Percentiles rank a stretch among this genome's conserved stretches.
These are phyloP conservation scores for Paramecium pentaurelia DNA, from an alignment of 73 alveolate genomes.

Conservation along the genomic window DNA sequence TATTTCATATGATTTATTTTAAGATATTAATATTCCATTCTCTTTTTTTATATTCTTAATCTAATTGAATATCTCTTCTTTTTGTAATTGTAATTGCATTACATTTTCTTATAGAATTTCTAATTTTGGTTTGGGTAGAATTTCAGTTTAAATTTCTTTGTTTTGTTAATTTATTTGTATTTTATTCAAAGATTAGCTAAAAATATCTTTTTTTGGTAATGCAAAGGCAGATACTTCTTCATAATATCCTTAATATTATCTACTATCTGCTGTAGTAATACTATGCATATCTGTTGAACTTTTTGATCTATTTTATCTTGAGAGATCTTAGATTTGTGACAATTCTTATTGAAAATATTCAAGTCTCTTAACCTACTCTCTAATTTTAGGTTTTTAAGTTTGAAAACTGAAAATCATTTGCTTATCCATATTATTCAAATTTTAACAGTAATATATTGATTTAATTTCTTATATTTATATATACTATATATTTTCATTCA, in stretches of 20 bases:
- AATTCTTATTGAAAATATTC: constrained; percentile 24
- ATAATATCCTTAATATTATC: not conserved
- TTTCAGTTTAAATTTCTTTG: not conserved
- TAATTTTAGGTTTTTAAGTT: constrained; percentile 1
- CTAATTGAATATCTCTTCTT: not conserved
- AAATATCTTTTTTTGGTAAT: not conserved
- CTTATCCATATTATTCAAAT: constrained; percentile 22
- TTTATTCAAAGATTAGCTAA: not conserved
- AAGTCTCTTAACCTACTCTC: not conserved
- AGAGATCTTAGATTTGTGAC: not conserved
- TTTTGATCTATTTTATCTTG: not conserved
- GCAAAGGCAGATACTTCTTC: constrained; percentile 30
- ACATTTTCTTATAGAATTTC: constrained; percentile 2
- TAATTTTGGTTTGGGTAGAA: not conserved
- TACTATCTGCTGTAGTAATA: constrained; percentile 34
- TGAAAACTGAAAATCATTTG: constrained; percentile 22
- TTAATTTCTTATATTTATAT: not conserved
- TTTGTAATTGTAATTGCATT: not conserved
- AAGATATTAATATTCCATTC: not conserved
- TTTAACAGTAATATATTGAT: not conserved
- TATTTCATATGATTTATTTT: not conserved
- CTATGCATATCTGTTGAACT: constrained; percentile 33
- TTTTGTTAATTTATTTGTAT: not conserved
- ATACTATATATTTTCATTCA: not conserved
- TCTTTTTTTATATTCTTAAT: not conserved